Percentiles rank a stretch among this genome's conserved stretches.
These are phyloP conservation scores for Ustilago shanxiensis DNA, from an alignment of 1,284 basidiomycete genomes.

Conservation along the genomic window DNA sequence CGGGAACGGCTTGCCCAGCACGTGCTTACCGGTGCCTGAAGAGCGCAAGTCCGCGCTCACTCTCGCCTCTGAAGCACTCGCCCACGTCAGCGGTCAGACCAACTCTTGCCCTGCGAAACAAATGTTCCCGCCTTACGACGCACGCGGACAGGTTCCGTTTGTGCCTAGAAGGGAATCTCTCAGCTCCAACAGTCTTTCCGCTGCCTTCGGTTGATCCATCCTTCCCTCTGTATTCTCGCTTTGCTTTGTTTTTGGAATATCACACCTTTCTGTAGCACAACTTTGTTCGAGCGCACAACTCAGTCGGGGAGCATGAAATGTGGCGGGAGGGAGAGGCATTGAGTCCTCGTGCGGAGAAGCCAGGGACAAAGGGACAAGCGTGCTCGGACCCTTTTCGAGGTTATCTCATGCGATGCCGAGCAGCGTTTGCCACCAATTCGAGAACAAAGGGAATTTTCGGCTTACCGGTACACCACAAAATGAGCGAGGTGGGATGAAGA, in stretches of 20 bases:
- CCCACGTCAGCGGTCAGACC: constrained; percentile 19
- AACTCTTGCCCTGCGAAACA: neutral
- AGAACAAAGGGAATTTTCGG: constrained; percentile 11
- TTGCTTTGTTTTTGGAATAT: constrained; percentile 30
- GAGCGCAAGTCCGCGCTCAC: neutral
- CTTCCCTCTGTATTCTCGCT: constrained; percentile 17
- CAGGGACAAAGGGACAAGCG: constrained; percentile 13
- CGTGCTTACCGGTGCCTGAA: constrained; percentile 12
- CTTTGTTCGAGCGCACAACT: neutral
- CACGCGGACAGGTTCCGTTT: constrained; percentile 24
- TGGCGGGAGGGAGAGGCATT: constrained; percentile 4
- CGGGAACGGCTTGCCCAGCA: constrained; percentile 5
- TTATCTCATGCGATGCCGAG: constrained; percentile 1
- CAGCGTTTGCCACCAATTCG: neutral
- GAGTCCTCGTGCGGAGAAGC: neutral
- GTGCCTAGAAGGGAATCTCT: constrained; percentile 23
- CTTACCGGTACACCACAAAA: constrained; percentile 1
- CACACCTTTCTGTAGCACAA: constrained; percentile 3
- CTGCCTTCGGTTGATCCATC: constrained; percentile 30
- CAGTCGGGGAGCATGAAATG: constrained; percentile 4
- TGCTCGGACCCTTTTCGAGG: constrained; percentile 2
- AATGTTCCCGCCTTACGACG: constrained; percentile 22
- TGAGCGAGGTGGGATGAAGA: constrained; percentile 17
- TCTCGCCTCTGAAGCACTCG: constrained; percentile 2
- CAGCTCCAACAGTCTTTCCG: constrained; percentile 36